Evolutionary conservation across 768 basidiomycete genomes (phyloP).

Genomic region (Lactarius hatsudake): DNA sequence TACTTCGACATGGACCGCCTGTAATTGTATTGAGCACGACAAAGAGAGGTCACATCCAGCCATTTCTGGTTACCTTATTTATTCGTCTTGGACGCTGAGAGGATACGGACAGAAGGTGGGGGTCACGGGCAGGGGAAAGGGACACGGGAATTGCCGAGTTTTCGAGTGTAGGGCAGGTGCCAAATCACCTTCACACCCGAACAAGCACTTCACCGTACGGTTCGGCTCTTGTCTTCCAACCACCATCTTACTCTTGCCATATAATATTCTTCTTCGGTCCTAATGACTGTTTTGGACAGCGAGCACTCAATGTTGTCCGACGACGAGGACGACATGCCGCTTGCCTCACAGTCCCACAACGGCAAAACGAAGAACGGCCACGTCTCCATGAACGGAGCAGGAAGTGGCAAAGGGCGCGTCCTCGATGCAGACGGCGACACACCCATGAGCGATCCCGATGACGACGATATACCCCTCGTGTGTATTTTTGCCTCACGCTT

Average conservation of each 20-base stretch:
- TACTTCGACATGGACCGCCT: conserved; percentile 32
- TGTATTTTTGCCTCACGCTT: conserved; percentile 31
- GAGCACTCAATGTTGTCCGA: conserved; percentile 54
- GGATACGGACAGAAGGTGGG: background rate
- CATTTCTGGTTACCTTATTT: background rate
- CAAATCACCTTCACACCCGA: conserved; percentile 34
- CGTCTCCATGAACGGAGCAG: conserved; percentile 39
- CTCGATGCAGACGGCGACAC: conserved; percentile 41
- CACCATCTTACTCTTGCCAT: conserved; percentile 13
- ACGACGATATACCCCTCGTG: conserved; percentile 66
- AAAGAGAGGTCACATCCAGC: background rate
- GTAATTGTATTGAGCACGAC: background rate
- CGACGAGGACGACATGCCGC: conserved; percentile 53
- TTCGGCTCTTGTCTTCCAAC: conserved; percentile 25
- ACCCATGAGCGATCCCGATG: conserved; percentile 61
- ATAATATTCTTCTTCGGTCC: background rate
- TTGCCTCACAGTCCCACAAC: conserved; percentile 40
- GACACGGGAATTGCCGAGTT: conserved; percentile 18
- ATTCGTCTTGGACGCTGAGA: background rate
- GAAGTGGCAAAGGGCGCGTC: conserved; percentile 37
- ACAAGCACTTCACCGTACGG: conserved; percentile 19
- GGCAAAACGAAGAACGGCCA: conserved; percentile 39
- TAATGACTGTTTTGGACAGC: conserved; percentile 27
- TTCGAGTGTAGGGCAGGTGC: conserved; percentile 56
- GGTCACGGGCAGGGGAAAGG: conserved; percentile 3